Percentiles rank a stretch among this genome's conserved stretches.
Evolutionary conservation across 139 green algal species (phyloP).

Genomic region (Chara braunii): DNA sequence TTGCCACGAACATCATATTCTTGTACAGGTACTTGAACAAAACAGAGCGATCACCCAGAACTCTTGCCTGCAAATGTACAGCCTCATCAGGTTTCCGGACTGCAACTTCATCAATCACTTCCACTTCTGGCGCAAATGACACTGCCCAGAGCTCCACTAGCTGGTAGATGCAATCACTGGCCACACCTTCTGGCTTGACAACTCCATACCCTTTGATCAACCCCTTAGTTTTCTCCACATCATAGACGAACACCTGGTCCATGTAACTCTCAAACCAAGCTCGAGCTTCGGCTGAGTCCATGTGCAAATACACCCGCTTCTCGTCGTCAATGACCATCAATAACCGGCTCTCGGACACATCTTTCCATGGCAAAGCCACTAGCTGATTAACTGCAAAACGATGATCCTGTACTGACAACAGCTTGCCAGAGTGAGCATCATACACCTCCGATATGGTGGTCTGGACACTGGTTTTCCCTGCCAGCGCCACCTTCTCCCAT

Average conservation of each 20-base stretch:
- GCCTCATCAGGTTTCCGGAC: constrained; percentile 45
- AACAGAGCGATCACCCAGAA: constrained; percentile 71
- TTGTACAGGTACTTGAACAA: constrained; percentile 87
- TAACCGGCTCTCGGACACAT: constrained; percentile 5
- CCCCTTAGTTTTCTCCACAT: constrained; percentile 24
- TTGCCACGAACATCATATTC: constrained; percentile 80
- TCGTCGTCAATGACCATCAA: constrained; percentile 24
- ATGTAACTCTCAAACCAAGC: constrained; percentile 8
- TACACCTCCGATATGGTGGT: no score
- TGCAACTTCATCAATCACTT: constrained; percentile 47
- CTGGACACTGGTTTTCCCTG: no score
- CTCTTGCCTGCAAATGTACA: constrained; percentile 64
- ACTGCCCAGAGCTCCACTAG: not conserved
- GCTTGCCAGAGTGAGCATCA: no score
- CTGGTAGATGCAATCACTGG: no score
- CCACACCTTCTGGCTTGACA: not conserved
- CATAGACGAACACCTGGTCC: constrained; percentile 39
- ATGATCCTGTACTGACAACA: not conserved
- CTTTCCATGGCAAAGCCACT: constrained; percentile 1
- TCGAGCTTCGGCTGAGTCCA: not conserved
- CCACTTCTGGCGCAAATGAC: not conserved
- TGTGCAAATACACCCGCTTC: not conserved
- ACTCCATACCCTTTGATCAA: constrained; percentile 25
- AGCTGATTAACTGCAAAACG: constrained; percentile 2
- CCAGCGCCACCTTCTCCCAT: no score